Base-by-base conservation (phyloP, 352 stramenopile species). In the Pythium dissotocum region DNA sequence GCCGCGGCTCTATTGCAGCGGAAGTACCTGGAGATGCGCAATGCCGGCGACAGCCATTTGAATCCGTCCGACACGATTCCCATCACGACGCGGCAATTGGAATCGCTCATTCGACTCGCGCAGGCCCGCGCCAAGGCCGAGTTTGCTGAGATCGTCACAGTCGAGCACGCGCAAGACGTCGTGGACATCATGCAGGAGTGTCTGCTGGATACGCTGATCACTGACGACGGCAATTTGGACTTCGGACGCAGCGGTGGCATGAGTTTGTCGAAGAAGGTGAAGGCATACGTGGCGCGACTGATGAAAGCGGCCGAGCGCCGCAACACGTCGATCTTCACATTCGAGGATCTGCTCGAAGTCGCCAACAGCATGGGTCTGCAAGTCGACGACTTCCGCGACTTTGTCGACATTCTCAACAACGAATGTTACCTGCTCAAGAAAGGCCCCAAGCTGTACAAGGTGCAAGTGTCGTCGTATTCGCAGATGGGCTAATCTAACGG, bases 71-170 rank as follows among this genome's bases (percentile, higher is more conserved):
- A 83, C 52, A 76, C 70, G n/a, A 78, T 85, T 80, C 70, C 82
- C 61, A 90, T 97, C 56, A 99, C 97, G 13, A 98, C 92, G 35
- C 84, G 97, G 9, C 96, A 99, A 73, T 77, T 99, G 16, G 97
- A 99, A 77, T 96, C 74, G 42, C 60, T 97, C 6, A 87, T 97
- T 42, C 78, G 89, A 4, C 69, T 97, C 7, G 77, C 87, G 16
- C 84, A 90, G 73, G 96, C 95, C 33, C 79, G 95, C 6, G 97
- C 97, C 4, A 98, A 97, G 63, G 80, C 96, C 33, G 97, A 98
- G 63, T 78, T 98, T n/a, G 70, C 92, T 9, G 88, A 97, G 32
- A 81, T 90, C 61, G 94, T 98, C 32, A 89, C 94, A 2, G 81
- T 87, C n/a, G 77, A 97, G 73, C 93, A 99, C 71, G 95, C 94